A percentile compares a stretch with the other conserved stretches of the same genome.
Conservation (phyloP, 495 filamentous ascomycete genomes). For the Entonaema liquescens region DNA sequence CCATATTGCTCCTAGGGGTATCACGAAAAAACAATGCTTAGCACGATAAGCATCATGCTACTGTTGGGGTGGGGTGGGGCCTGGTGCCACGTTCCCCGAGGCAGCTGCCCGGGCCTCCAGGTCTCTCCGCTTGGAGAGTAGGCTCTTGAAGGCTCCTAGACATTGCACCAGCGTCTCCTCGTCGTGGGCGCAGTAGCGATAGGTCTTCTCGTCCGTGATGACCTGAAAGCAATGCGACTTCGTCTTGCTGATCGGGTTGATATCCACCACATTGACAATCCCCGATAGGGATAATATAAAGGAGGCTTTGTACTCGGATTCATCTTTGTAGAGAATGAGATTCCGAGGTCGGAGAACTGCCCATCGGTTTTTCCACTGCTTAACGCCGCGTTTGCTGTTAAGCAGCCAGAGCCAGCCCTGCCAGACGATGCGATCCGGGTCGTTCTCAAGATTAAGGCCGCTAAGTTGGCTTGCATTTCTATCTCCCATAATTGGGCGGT, state of each 20-base stretch:
- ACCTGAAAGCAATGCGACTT: conserved; percentile 90
- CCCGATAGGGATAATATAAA: conserved; percentile 81
- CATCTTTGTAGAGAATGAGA: conserved; percentile 91
- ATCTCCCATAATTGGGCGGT: conserved; percentile 45
- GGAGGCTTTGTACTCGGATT: conserved; percentile 86
- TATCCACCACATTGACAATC: conserved; percentile 91
- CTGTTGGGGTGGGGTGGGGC: conserved; percentile 2
- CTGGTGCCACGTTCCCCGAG: conserved; percentile 26
- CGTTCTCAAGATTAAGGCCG: conserved; percentile 59
- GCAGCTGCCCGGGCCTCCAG: conserved; percentile 54
- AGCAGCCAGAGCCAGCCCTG: conserved; percentile 90
- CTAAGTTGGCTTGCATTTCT: conserved; percentile 67
- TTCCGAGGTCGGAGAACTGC: conserved; percentile 88
- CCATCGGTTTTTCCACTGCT: conserved; percentile 96
- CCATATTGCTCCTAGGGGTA: conserved; percentile 37
- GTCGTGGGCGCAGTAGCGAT: conserved; percentile 81
- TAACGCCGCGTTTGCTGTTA: conserved; percentile 84
- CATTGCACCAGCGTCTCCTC: conserved; percentile 87
- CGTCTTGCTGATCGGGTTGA: conserved; percentile 84
- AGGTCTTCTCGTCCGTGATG: conserved; percentile 93
- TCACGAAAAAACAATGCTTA: conserved; percentile 35
- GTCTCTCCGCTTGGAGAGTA: conserved; percentile 75
- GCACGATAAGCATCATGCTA: conserved; percentile 15
- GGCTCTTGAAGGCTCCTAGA: conserved; percentile 89
- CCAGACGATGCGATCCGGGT: conserved; percentile 82